These are phyloP conservation scores for Leptographium galeiforme DNA, from an alignment of 2,329 filamentous ascomycete species.

Conservation along the genomic window DNA sequence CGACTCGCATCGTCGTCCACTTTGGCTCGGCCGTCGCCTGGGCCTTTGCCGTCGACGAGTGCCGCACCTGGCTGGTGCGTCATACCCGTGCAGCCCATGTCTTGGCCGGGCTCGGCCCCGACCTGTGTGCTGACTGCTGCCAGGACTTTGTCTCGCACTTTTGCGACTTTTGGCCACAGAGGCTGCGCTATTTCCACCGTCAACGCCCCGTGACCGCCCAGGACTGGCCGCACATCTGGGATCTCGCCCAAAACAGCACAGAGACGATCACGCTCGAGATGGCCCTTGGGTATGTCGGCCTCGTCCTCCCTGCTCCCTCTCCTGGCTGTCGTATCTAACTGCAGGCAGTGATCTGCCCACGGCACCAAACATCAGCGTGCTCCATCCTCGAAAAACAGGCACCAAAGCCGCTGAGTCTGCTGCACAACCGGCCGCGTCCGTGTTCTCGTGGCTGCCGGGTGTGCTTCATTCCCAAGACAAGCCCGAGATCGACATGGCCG, in stretches of 20 bases:
- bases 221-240: constrained; percentile 15
- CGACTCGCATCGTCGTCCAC: constrained; percentile 20
- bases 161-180: constrained; percentile 26
- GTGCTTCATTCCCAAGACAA: background rate
- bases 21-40: constrained; percentile 23
- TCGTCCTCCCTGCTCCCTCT: background rate
- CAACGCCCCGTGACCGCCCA: constrained; percentile 7
- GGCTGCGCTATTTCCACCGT: constrained; percentile 20
- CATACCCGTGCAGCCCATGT: background rate
- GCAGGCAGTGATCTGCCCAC: background rate
- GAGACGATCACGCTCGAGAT: constrained; percentile 12
- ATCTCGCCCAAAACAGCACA: constrained; percentile 10
- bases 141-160: constrained; percentile 28
- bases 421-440: background rate
- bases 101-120: background rate
- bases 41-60: constrained; percentile 24
- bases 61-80: constrained; percentile 32
- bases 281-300: constrained; percentile 5
- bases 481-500: background rate
- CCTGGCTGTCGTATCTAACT: background rate
- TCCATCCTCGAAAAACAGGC: background rate
- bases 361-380: background rate
- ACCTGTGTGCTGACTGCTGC: background rate
- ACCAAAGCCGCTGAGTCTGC: no score
- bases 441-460: background rate